A percentile compares a stretch with the other conserved stretches of the same genome.
These are phyloP conservation scores for Cordyceps javanica DNA, from an alignment of 2,329 filamentous ascomycete genomes.

Conservation along the genomic window DNA sequence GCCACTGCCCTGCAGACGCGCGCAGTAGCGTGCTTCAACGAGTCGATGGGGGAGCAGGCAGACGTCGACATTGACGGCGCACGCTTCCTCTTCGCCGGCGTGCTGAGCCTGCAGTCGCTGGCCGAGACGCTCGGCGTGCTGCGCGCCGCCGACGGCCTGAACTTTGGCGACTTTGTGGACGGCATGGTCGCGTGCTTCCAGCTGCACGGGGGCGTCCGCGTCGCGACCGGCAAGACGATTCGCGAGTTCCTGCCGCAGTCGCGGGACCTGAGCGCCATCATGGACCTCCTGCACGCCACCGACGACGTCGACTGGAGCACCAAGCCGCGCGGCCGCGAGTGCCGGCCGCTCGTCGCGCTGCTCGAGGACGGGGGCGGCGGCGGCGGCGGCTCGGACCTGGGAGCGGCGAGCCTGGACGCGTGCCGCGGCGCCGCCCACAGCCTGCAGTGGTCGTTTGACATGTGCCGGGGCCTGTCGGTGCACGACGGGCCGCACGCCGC, in stretches of 20 bases:
- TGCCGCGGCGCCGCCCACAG: slow-evolving; percentile 24
- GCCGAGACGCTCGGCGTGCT: slow-evolving; percentile 22
- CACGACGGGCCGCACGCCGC: slow-evolving; percentile 24
- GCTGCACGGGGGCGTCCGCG: slow-evolving; percentile 37
- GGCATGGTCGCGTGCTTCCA: slow-evolving; percentile 35
- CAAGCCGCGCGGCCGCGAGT: slow-evolving; percentile 21
- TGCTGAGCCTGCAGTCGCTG: slow-evolving; percentile 13
- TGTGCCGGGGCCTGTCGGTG: slow-evolving; percentile 22
- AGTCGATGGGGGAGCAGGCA: slow-evolving; percentile 15
- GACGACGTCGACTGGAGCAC: slow-evolving; percentile 13
- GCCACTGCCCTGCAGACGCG: slow-evolving; percentile 21
- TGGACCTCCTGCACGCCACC: slow-evolving; percentile 17
- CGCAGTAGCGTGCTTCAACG: slow-evolving; percentile 24
- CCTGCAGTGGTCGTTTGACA: slow-evolving; percentile 30
- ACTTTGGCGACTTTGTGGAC: slow-evolving; percentile 35
- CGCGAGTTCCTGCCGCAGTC: slow-evolving; percentile 31
- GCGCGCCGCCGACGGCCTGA: slow-evolving; percentile 17
- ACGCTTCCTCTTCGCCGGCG: slow-evolving; percentile 11
- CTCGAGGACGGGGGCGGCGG: no score
- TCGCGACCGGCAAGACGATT: slow-evolving; percentile 26
- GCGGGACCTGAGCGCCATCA: slow-evolving; percentile 26
- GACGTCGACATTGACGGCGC: background rate
- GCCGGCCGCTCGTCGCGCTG: slow-evolving; percentile 21
- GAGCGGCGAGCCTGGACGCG: slow-evolving; percentile 21
- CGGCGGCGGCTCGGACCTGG: slow-evolving; percentile 24